These are phyloP conservation scores for Herpetospermum pedunculosum DNA, from an alignment of 306 rosid genomes.

Conservation along the genomic window DNA sequence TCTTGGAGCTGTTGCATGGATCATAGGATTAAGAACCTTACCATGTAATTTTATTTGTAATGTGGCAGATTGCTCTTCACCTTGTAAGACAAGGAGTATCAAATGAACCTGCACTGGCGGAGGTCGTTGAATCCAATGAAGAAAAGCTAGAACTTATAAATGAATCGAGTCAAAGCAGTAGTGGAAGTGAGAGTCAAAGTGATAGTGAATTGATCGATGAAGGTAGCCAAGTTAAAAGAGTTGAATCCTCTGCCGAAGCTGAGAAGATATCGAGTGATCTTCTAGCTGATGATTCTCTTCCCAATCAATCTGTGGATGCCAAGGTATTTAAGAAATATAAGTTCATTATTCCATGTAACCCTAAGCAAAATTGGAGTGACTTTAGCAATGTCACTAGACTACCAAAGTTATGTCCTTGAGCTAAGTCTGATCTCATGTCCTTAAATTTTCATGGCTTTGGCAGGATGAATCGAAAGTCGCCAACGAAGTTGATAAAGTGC, in stretches of 20 bases:
- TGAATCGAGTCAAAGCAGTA: constrained; percentile 14
- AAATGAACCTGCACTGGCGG: constrained; percentile 22
- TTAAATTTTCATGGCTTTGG: constrained; percentile 11
- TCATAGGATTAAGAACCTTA: background rate
- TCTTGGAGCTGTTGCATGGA: background rate
- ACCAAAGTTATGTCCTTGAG: background rate
- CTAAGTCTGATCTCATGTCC: background rate
- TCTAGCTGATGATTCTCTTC: constrained; percentile 28
- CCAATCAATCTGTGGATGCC: constrained; percentile 20
- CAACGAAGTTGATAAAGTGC: constrained; percentile 34
- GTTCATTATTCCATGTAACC: background rate
- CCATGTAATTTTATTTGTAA: constrained; percentile 19
- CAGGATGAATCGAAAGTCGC: constrained; percentile 41
- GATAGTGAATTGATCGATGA: constrained; percentile 14
- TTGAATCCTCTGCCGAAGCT: constrained; percentile 23
- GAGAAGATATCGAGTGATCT: constrained; percentile 18
- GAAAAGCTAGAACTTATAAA: constrained; percentile 18
- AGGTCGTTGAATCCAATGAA: constrained; percentile 23
- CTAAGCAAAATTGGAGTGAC: background rate
- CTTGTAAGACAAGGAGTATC: constrained; percentile 64
- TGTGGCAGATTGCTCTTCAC: constrained; percentile 76
- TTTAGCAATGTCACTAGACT: background rate
- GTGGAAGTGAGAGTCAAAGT: constrained; percentile 15
- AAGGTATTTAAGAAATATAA: constrained; percentile 34
- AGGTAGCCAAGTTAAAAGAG: constrained; percentile 20